These are phyloP conservation scores for Orobanche coerulescens DNA, from an alignment of 257 asterid species.

Conservation along the genomic window DNA sequence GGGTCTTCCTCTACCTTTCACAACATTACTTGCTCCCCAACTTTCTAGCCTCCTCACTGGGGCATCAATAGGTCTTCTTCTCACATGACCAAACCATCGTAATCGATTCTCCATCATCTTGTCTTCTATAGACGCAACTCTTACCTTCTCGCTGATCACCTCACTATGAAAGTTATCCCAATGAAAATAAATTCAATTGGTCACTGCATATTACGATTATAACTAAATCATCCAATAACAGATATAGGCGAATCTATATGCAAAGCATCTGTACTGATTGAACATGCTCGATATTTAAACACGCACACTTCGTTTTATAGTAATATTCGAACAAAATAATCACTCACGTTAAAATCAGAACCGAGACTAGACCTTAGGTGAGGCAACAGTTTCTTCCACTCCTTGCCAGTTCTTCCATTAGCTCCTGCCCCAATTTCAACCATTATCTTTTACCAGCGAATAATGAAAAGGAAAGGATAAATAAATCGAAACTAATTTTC, in stretches of 20 bases:
- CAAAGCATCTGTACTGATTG: background rate
- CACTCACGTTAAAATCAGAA: constrained; percentile 75
- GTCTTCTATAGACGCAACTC: too few relatives aligned
- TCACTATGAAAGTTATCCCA: background rate
- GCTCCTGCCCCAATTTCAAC: constrained; percentile 60
- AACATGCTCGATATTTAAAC: background rate
- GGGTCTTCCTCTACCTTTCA: too few relatives aligned
- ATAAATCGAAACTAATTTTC: background rate
- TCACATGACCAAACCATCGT: too few relatives aligned
- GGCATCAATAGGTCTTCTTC: too few relatives aligned
- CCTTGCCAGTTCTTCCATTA: constrained; percentile 86
- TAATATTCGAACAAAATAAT: background rate
- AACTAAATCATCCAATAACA: constrained; percentile 8
- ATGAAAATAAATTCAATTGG: background rate
- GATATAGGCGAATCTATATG: background rate
- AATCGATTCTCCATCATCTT: too few relatives aligned
- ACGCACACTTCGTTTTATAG: background rate
- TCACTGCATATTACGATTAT: background rate
- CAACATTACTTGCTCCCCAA: too few relatives aligned
- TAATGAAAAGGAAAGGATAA: background rate
- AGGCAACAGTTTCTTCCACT: constrained; percentile 92
- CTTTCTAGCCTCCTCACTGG: too few relatives aligned
- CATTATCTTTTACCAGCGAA: constrained; percentile 1
- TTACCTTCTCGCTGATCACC: too few relatives aligned
- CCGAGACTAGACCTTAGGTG: constrained; percentile 81